Evolutionary conservation across 768 basidiomycete genomes (phyloP), one percentile per base, ranked within the genome.

Genomic region (Tephrocybe rancida): DNA sequence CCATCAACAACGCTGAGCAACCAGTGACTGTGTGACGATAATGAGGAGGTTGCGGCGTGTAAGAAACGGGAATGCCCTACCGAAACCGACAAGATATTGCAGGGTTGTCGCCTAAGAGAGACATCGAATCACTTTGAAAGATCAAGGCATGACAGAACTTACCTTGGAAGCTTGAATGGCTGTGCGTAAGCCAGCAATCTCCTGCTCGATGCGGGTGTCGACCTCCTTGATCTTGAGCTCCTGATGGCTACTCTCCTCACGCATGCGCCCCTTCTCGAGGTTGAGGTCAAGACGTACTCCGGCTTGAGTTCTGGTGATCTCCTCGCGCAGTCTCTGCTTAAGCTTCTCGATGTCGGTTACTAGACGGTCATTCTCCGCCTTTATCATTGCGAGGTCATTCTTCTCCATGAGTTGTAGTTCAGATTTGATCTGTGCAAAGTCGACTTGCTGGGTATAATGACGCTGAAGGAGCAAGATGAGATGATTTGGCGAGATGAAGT

Each of bases 221-320:
- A 98, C 95, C 69, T 99, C 96, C 69, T 93, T 94, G 65, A 98
- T 91, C 83, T 98, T 98, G 48, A 95, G 75, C 64, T 97, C 95
- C 64, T 98, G 92, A 35, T 86, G 85, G 60, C 85, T 88, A 59
- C 86, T 87, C 76, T 98, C 95, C 66, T 98, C 95, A 48, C 96
- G 77, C 77, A 98, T 92, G 42, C 96, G 80, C 1, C 94, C 94
- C 70, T 98, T 98, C 76, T 99, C 96, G 22, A 98, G 73, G 71
- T 99, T 99, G 53, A 99, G 72, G 69, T 99, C 97, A 14, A 99
- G 72, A 48, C 96, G 77, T 3, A 99, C 97, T 16, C 95, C 95
- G 10, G 89, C 90, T 68, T 97, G 95, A 8, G 95, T 97, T 21
- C 89, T 82, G 3, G 86, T 90, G 48, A 97, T 90, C 66, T 98